Base-by-base conservation (phyloP, 139 green algal species). In the Chlorella sp. region DNA sequence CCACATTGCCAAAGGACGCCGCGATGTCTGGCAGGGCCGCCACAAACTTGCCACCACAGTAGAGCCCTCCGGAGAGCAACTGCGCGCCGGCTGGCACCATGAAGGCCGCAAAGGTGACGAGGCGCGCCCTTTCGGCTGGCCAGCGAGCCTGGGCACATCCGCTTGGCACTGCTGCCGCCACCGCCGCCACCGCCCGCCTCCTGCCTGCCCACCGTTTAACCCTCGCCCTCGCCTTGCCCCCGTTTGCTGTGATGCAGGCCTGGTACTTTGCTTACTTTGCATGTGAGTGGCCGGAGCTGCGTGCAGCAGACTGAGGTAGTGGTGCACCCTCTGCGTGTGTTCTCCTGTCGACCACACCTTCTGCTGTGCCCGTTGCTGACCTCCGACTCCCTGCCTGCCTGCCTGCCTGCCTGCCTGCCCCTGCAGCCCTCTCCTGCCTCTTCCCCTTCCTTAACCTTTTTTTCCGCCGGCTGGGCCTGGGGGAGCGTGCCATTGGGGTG, bases 381-480 rank as follows among this genome's bases (percentile, higher is more conserved):
- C 48, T 57, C 48, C 9, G 48, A 9, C 28, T 39, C 30, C 16
- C 71, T 39, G 32, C 32, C 32, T 78, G 71, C 71, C 71, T 78
- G 71, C 16, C 71, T 39, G 32, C 32, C 32, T 78, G 71, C 71
- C 71, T 78, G 71, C 32, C 7, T 40, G 71, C 32, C 32, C 71
- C 30, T 36, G 68, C 78, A 30, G 78, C 81, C 28, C 36, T 79
- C 32, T 91, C 91, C 0, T 93, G 88, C 80, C 28, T 95, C 12
- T 90, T 90, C 36, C 94, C 94, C 7, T 96, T 92, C 81, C 57
- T 96, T 28, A 96, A 95, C 86, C 68, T 96, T 24, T 86, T 92
- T 76, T 96, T 93, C 87, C 48, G 93, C 0, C n/a, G 69, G 7
- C 32, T 85, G 1, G 94, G 93, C 37, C 73, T 96, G 21, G 87